A percentile compares a stretch with the other conserved stretches of the same genome.
Evolutionary conservation across 371 early-diverging fungal genomes (phyloP).

Genomic region (Mucor circinelloides): DNA sequence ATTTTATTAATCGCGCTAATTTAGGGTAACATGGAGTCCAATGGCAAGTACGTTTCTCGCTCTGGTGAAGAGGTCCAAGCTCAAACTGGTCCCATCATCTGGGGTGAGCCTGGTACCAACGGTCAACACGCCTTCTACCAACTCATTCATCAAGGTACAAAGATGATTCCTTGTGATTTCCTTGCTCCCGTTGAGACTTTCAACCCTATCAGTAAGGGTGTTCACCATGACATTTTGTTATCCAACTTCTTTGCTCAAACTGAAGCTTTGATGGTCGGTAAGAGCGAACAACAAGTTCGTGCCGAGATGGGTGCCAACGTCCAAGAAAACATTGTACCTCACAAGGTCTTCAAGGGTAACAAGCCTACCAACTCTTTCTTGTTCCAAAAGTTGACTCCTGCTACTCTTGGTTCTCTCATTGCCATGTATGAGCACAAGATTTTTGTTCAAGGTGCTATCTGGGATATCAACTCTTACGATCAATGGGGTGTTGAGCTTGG

Average conservation of each 20-base stretch:
- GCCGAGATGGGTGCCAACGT: constrained; percentile 69
- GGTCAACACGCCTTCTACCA: constrained; percentile 99
- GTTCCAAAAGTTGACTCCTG: constrained; percentile 93
- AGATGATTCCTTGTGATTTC: constrained; percentile 96
- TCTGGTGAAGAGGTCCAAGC: constrained; percentile 77
- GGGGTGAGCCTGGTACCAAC: constrained; percentile 99
- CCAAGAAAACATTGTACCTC: constrained; percentile 75
- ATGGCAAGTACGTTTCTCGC: constrained; percentile 95
- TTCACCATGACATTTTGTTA: constrained; percentile 93
- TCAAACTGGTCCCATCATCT: constrained; percentile 96
- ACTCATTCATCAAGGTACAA: constrained; percentile 99
- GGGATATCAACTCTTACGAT: constrained; percentile 97
- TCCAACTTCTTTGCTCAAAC: constrained; percentile 99
- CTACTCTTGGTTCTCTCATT: constrained; percentile 91
- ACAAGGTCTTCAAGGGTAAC: constrained; percentile 97
- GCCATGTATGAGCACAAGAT: constrained; percentile 99
- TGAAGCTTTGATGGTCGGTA: constrained; percentile 97
- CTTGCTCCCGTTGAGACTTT: constrained; percentile 90
- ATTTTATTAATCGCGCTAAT: background rate
- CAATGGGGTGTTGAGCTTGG: constrained; percentile 99
- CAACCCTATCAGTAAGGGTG: constrained; percentile 78
- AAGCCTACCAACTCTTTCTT: constrained; percentile 96
- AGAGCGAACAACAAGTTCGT: constrained; percentile 75
- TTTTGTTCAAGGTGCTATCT: constrained; percentile 97
- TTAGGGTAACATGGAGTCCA: constrained; percentile 99